Conservation (phyloP, 495 filamentous ascomycete species). For the Lasiosphaeris hirsuta region DNA sequence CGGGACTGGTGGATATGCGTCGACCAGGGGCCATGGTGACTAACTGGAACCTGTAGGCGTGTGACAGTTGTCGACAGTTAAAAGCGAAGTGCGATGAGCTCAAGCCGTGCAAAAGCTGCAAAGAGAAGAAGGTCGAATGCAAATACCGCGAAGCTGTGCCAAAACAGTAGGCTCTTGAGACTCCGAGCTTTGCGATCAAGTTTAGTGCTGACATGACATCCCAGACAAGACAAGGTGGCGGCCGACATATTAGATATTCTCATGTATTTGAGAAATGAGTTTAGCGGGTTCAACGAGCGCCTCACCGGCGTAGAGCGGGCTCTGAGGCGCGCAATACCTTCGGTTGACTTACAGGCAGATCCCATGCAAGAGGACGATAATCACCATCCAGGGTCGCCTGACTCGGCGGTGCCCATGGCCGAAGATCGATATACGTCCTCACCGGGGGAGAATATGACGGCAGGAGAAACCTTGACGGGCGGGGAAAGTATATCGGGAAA, state of each 20-base stretch:
- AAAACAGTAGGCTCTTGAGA: constrained; percentile 53
- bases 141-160: constrained; percentile 64
- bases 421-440: constrained; percentile 25
- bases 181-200: not conserved
- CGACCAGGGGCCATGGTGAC: constrained; percentile 2
- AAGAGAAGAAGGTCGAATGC: constrained; percentile 57
- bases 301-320: constrained; percentile 25
- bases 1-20: no score
- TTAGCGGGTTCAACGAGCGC: constrained; percentile 28
- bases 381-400: constrained; percentile 22
- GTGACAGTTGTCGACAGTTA: constrained; percentile 63
- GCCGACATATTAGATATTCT: constrained; percentile 48
- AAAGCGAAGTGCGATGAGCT: constrained; percentile 71
- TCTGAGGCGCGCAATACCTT: constrained; percentile 16
- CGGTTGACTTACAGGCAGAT: constrained; percentile 12
- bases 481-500: constrained; percentile 10
- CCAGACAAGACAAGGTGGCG: constrained; percentile 51
- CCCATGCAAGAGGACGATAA: constrained; percentile 19
- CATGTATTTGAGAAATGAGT: constrained; percentile 29
- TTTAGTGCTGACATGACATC: constrained; percentile 11
- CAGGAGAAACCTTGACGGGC: constrained; percentile 18
- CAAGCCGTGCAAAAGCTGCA: constrained; percentile 56
- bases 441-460: constrained; percentile 15
- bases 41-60: constrained; percentile 50
- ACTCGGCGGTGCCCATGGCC: constrained; percentile 14